Evolutionary conservation across 768 basidiomycete species (phyloP), one percentile per base, ranked within the genome.

Genomic region (Naganishia vaughanmartiniae): DNA sequence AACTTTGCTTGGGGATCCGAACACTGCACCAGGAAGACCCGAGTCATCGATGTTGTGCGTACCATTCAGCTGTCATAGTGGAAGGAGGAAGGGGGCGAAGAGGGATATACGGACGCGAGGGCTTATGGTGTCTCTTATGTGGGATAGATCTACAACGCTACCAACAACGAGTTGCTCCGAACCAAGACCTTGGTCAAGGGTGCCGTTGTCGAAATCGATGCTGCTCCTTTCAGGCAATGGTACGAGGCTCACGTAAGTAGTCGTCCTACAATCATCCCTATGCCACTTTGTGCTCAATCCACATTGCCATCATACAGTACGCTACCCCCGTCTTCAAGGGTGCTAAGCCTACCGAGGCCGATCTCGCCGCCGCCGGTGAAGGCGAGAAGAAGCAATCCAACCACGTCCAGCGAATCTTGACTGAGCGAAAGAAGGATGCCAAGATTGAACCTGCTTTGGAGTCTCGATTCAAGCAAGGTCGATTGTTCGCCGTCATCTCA

Each of bases 1-100:
- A 99, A 98, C 88, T 99, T 92, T 84, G 95, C 96, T 72, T 99
- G 96, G 96, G 96, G 86, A 67, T 94, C 92, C 53, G 96, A 98
- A 85, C 87, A 90, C 82, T 85, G 89, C 74, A 98, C 95, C 71
- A 87, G 86, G 85, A 99, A 98, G 87, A 96, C 95, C 56, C 89
- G 96, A 79, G 87, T 99, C 81, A 91, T 98, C 83, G 85, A 89
- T 84, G 96, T 98, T 75, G 95, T 96, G 83, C 81, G 90, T 88
- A 56, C 67, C 33, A 51, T 28, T 12, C 36, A 51, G 12, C 48
- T 51, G 15, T 28, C 7, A 21, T 65, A 36, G 31, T 30, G 54
- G 28, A 42, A 31, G 67, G 36, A 36, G 34, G 51, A 67, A 45
- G 46, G 48, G 48, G 24, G 7, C 4, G 12, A 15, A 58, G 34